Evolutionary conservation across 345 rosid species (phyloP).

Genomic region (Raphanus raphanistrum): DNA sequence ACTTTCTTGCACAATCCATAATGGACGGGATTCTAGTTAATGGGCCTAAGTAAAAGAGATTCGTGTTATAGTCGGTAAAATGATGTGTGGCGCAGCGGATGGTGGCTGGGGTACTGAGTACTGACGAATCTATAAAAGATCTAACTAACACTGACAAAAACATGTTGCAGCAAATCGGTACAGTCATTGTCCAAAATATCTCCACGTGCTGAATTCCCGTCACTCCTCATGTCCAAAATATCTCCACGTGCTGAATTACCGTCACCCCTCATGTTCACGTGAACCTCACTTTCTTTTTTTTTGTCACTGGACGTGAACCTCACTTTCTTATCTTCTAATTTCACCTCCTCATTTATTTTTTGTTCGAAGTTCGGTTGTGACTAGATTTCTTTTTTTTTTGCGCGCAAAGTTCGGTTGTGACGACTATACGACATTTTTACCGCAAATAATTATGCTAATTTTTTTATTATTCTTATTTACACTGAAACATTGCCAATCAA

Average conservation of each 20-base stretch:
- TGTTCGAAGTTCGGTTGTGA: too few species aligned
- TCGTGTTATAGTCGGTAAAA: not conserved
- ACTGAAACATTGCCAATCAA: too few species aligned
- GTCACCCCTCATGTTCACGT: not conserved
- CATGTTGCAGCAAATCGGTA: not conserved
- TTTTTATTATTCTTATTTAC: too few species aligned
- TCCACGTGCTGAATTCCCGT: not conserved
- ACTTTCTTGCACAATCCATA: not conserved
- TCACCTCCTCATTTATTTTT: too few species aligned
- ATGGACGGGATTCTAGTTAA: not conserved
- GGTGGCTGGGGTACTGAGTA: not conserved
- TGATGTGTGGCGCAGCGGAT: not conserved
- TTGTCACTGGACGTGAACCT: too few species aligned
- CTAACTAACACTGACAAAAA: slow-evolving; percentile 4
- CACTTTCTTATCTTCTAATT: too few species aligned
- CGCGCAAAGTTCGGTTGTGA: too few species aligned
- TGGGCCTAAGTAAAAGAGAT: slow-evolving; percentile 10
- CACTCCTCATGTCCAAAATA: not conserved
- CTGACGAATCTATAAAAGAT: not conserved
- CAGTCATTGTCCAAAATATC: not conserved
- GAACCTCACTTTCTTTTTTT: not conserved
- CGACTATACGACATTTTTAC: too few species aligned
- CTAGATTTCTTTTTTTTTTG: too few species aligned
- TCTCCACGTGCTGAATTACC: too few species aligned
- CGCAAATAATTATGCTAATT: too few species aligned